phyloP scores from a whole-genome alignment of 306 rosid genomes.

The Prosopis cineraria region DNA sequence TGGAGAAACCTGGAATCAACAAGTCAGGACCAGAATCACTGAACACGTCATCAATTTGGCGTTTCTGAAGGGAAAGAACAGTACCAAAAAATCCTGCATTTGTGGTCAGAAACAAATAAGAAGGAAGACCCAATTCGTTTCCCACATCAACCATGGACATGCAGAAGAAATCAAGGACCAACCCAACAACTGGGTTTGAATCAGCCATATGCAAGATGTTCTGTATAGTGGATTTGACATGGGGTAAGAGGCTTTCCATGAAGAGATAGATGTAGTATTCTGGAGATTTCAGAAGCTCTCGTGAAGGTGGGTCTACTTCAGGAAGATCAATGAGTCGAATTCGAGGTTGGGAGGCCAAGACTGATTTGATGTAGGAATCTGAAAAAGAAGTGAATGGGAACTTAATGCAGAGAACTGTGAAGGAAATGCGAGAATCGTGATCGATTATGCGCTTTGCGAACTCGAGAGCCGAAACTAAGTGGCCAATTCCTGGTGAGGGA shows the following conservation, averaged over 20 bases:
- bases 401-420: conserved; percentile 51
- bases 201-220: conserved; percentile 29
- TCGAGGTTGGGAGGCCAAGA: conserved; percentile 40
- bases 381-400: conserved; percentile 26
- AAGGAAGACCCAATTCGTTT: conserved; percentile 49
- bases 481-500: conserved; percentile 57
- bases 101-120: conserved; percentile 49
- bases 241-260: conserved; percentile 43
- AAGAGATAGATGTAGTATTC: conserved; percentile 20
- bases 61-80: conserved; percentile 38
- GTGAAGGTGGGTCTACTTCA: conserved; percentile 40
- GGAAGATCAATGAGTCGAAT: conserved; percentile 56
- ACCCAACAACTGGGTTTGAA: conserved; percentile 34
- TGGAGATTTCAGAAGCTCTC: conserved; percentile 30
- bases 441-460: conserved; percentile 48
- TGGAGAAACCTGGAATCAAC: conserved; percentile 46
- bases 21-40: conserved; percentile 38
- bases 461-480: conserved; percentile 51
- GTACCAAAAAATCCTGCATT: conserved; percentile 47
- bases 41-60: conserved; percentile 34
- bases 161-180: conserved; percentile 61
- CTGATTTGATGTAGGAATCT: conserved; percentile 46
- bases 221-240: conserved; percentile 35
- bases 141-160: conserved; percentile 53
- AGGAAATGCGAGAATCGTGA: conserved; percentile 35